Percentiles rank a stretch among this genome's conserved stretches.
phyloP scores from a whole-genome alignment of 441 rosid species.

The Pelargonium cotyledonis region DNA sequence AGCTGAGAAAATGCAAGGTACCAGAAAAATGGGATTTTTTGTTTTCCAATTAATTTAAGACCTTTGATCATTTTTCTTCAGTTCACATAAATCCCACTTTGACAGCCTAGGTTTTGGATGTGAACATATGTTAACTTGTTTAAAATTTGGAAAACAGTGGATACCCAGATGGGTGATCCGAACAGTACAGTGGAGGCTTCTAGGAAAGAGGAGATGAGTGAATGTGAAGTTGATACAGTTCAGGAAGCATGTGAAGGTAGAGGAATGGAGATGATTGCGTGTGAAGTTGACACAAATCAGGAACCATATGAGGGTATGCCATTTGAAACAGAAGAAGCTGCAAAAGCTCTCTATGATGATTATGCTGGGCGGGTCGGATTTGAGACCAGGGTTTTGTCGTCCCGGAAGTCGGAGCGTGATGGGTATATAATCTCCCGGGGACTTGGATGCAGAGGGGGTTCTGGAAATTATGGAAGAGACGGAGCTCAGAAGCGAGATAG shows the following conservation, averaged over 20 bases:
- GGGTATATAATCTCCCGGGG: slow-evolving; percentile 27
- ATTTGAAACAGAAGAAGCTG: slow-evolving; percentile 23
- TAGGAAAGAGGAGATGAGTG: not conserved
- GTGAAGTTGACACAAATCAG: slow-evolving; percentile 19
- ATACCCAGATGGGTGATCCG: not conserved
- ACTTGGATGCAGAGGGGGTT: slow-evolving; percentile 23
- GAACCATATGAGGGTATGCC: slow-evolving; percentile 25
- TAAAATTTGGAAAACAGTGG: not conserved
- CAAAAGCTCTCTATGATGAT: slow-evolving; percentile 25
- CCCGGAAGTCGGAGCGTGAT: slow-evolving; percentile 26
- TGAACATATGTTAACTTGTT: not conserved
- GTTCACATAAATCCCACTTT: not conserved
- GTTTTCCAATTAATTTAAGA: not conserved
- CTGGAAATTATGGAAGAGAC: not conserved
- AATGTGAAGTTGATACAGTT: slow-evolving; percentile 6
- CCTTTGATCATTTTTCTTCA: not conserved
- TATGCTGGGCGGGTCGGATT: slow-evolving; percentile 26
- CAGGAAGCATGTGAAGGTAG: slow-evolving; percentile 11
- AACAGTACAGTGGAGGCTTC: not conserved
- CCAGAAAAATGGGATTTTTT: too few relatives aligned
- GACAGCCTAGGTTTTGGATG: not conserved
- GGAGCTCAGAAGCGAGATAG: slow-evolving; percentile 24
- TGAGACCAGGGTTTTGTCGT: slow-evolving; percentile 24
- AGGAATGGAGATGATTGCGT: slow-evolving; percentile 16
- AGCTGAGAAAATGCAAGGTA: not conserved